Conservation (phyloP, 306 rosid species). For the Lathyrus aphaca region DNA sequence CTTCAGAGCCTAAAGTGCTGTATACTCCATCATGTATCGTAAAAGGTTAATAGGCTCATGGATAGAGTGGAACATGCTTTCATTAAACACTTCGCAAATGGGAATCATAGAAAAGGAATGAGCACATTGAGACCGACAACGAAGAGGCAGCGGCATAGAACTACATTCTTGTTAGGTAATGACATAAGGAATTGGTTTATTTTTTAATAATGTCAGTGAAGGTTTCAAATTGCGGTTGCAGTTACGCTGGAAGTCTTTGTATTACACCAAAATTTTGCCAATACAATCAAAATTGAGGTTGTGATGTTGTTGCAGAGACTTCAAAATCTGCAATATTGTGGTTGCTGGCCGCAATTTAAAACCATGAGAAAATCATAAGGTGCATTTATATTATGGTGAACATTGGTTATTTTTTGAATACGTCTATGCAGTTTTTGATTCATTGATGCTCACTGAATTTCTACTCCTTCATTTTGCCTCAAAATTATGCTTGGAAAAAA, state of each 20-base stretch:
- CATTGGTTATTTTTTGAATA: not conserved
- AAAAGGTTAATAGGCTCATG: slow-evolving; percentile 61
- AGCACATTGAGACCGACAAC: slow-evolving; percentile 33
- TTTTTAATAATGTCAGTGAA: not conserved
- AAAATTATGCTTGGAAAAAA: not conserved
- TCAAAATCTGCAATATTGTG: not conserved
- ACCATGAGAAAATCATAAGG: not conserved
- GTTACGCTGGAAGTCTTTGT: not conserved
- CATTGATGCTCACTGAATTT: not conserved
- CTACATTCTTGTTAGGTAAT: slow-evolving; percentile 41
- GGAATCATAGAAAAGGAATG: slow-evolving; percentile 45
- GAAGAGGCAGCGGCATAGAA: slow-evolving; percentile 34
- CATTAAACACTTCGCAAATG: slow-evolving; percentile 51
- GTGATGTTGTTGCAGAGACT: not conserved
- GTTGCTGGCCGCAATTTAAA: not conserved
- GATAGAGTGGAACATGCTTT: slow-evolving; percentile 69
- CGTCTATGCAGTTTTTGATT: slow-evolving; percentile 12
- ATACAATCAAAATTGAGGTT: not conserved
- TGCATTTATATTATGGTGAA: slow-evolving; percentile 4
- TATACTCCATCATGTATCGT: slow-evolving; percentile 28
- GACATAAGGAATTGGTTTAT: slow-evolving; percentile 2
- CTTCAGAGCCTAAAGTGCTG: slow-evolving; percentile 12
- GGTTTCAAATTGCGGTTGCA: not conserved
- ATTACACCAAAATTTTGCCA: not conserved
- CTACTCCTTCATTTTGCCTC: slow-evolving; percentile 9